Conservation (phyloP, 2,329 filamentous ascomycete species). For the Ilyonectria mors-panacis region DNA sequence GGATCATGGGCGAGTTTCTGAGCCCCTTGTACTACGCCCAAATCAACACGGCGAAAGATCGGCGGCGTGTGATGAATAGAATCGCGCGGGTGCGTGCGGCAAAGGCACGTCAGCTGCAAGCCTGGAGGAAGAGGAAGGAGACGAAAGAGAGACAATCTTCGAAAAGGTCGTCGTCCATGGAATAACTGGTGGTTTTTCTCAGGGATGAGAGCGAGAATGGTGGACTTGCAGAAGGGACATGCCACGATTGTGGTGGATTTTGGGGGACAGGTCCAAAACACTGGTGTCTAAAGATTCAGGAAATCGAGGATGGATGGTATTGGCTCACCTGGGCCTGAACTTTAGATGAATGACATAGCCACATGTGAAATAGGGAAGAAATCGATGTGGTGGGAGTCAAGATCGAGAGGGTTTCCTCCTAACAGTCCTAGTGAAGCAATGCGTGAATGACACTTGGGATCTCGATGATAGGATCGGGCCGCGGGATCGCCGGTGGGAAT, state of each 20-base stretch:
- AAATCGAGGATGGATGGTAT: not conserved
- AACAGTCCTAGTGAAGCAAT: too few relatives aligned
- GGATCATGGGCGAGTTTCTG: conserved; percentile 4
- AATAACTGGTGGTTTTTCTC: too few relatives aligned
- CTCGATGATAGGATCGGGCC: too few relatives aligned
- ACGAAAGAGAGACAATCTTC: too few relatives aligned
- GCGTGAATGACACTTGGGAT: too few relatives aligned
- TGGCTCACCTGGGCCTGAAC: too few relatives aligned
- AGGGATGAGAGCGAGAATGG: not conserved
- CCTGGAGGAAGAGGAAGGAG: not conserved
- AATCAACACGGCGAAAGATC: not conserved
- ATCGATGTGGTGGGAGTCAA: too few relatives aligned
- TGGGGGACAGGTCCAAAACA: too few relatives aligned
- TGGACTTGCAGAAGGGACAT: too few relatives aligned
- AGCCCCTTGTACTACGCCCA: conserved; percentile 11
- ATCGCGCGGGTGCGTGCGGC: not conserved
- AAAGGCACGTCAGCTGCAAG: not conserved
- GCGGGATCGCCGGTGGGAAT: too few relatives aligned
- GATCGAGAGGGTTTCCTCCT: too few relatives aligned
- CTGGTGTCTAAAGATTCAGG: not conserved
- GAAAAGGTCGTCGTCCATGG: too few relatives aligned
- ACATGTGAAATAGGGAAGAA: not conserved
- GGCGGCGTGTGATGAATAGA: not conserved
- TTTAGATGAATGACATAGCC: not conserved
- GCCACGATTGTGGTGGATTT: not conserved